Conservation (phyloP, 2,329 filamentous ascomycete genomes). For the Cephalotrichum gorgonifer region DNA sequence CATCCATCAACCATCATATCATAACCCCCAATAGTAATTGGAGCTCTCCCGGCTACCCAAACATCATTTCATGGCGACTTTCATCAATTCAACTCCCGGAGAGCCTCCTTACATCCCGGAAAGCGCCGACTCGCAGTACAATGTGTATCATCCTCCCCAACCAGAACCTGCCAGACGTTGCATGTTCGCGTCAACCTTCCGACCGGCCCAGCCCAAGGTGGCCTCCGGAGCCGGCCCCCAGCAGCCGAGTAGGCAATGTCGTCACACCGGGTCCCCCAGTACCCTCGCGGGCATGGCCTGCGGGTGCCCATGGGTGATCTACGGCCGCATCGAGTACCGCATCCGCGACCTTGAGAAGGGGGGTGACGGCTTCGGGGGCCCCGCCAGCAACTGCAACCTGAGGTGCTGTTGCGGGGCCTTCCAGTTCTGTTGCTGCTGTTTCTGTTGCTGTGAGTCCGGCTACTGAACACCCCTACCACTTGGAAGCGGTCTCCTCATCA, state of each 20-base stretch:
- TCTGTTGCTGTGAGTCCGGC: background rate
- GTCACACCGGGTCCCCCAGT: background rate
- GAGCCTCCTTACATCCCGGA: too few relatives aligned
- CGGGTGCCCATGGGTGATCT: background rate
- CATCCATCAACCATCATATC: too few relatives aligned
- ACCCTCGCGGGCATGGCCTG: background rate
- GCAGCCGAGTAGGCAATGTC: background rate
- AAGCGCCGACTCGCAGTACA: too few relatives aligned
- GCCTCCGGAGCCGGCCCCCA: background rate
- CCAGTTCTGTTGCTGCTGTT: background rate
- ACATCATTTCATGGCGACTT: too few relatives aligned
- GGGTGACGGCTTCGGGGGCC: background rate
- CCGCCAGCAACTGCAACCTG: background rate
- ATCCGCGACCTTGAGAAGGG: constrained; percentile 2
- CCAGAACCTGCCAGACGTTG: too few relatives aligned
- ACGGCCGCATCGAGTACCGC: constrained; percentile 2
- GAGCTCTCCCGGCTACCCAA: too few relatives aligned
- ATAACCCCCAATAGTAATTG: too few relatives aligned
- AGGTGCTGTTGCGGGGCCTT: background rate
- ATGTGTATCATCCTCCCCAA: too few relatives aligned
- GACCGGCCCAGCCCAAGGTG: too few relatives aligned
- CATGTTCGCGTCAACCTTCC: too few relatives aligned
- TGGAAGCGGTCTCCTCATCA: background rate
- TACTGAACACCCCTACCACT: background rate
- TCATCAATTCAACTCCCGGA: too few relatives aligned